Conservation (phyloP, 148 eudicot species). For the Camellia lanceoleosa region DNA sequence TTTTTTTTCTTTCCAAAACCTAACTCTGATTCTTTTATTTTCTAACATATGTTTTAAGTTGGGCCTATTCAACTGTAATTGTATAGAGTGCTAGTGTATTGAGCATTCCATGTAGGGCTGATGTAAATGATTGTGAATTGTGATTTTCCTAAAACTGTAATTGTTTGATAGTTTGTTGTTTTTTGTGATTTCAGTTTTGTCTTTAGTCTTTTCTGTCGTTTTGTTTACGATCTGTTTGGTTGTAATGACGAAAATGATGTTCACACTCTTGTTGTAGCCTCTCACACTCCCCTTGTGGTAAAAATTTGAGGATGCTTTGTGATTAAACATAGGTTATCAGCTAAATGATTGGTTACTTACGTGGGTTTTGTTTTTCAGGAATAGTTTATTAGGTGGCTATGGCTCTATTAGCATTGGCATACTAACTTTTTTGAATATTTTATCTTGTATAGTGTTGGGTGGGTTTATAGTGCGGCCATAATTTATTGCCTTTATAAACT, state of each 20-base stretch:
- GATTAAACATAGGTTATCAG: not conserved
- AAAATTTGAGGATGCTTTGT: not conserved
- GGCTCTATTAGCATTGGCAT: not conserved
- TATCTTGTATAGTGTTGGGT: not conserved
- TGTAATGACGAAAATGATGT: not conserved
- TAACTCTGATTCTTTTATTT: not conserved
- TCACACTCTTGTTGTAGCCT: too few relatives aligned
- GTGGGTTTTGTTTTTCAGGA: not conserved
- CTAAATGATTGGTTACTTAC: not conserved
- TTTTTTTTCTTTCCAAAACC: not conserved
- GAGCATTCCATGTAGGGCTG: not conserved
- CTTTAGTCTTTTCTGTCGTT: not conserved
- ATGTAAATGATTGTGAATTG: not conserved
- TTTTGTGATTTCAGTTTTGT: not conserved
- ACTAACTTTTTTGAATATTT: too few relatives aligned
- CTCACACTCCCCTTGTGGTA: not conserved
- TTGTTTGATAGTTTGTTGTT: too few relatives aligned
- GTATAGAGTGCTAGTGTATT: not conserved
- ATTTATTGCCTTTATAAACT: not conserved
- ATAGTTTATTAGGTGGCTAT: not conserved
- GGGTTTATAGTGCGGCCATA: not conserved
- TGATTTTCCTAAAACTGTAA: not conserved
- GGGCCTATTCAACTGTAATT: not conserved
- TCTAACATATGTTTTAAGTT: not conserved
- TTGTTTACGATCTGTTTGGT: not conserved